Evolutionary conservation across 179 eudicot species (phyloP).

Genomic region (Silene noctiflora): DNA sequence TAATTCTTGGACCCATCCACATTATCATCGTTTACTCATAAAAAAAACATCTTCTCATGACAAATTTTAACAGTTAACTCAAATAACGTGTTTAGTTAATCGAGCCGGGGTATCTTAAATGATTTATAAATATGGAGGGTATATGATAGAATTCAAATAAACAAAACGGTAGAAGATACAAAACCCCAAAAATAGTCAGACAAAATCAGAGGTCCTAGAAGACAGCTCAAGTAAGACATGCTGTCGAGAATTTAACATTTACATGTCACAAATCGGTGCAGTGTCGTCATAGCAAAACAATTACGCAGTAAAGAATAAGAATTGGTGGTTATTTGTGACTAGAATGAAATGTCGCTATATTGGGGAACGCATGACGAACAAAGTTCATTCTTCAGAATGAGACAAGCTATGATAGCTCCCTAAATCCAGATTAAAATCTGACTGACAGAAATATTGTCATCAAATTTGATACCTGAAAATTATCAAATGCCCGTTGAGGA

Average conservation of each 20-base stretch:
- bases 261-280: too few relatives aligned
- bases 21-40: neutral
- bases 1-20: neutral
- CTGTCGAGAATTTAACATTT: neutral
- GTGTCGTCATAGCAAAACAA: too few relatives aligned
- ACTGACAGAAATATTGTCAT: neutral
- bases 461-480: constrained; percentile 65
- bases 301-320: neutral
- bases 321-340: neutral
- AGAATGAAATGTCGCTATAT: neutral
- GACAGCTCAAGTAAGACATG: neutral
- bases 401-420: neutral
- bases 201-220: neutral
- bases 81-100: neutral
- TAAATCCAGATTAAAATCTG: neutral
- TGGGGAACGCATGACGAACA: neutral
- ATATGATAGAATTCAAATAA: neutral
- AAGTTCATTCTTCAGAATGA: neutral
- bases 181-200: neutral
- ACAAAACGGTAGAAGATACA: neutral
- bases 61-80: neutral
- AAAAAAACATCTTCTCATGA: too few relatives aligned
- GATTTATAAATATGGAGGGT: neutral
- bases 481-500: constrained; percentile 78
- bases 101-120: neutral